A percentile compares a stretch with the other conserved stretches of the same genome.
phyloP scores from a whole-genome alignment of 495 filamentous ascomycete genomes.

The Thozetella sp. region DNA sequence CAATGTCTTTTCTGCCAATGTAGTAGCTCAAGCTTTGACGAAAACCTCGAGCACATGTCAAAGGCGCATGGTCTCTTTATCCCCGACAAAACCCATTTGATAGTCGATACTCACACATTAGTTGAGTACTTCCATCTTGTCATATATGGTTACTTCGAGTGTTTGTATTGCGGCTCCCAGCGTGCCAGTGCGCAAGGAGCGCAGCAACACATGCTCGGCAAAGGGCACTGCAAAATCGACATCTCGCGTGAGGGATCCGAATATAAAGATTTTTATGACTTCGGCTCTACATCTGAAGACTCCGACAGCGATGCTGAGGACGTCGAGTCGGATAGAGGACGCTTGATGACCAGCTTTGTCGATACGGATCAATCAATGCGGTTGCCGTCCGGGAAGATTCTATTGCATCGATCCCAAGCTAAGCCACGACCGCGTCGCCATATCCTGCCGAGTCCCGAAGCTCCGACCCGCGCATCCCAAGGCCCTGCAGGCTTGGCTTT shows the following conservation, averaged over 20 bases:
- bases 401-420: constrained; percentile 17
- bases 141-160: constrained; percentile 36
- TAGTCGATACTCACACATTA: constrained; percentile 30
- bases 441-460: too few relatives aligned
- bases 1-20: constrained; percentile 23
- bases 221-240: constrained; percentile 34
- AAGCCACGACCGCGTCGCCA: neutral
- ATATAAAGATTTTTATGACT: constrained; percentile 27
- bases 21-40: constrained; percentile 13
- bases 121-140: constrained; percentile 33
- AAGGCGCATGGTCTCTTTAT: constrained; percentile 33
- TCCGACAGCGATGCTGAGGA: constrained; percentile 6
- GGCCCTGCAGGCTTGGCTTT: too few relatives aligned
- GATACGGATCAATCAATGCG: constrained; percentile 13
- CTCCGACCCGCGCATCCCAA: too few relatives aligned
- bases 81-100: constrained; percentile 19
- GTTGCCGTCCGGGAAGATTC: constrained; percentile 28
- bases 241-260: constrained; percentile 18
- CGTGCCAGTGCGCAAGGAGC: constrained; percentile 16
- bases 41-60: constrained; percentile 33
- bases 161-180: constrained; percentile 26
- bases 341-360: neutral
- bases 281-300: constrained; percentile 7
- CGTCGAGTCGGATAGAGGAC: neutral
- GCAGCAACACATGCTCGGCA: constrained; percentile 30